Evolutionary conservation across 2,329 filamentous ascomycete genomes (phyloP), one percentile per base, ranked within the genome.

Genomic region (Colletotrichum incanum): DNA sequence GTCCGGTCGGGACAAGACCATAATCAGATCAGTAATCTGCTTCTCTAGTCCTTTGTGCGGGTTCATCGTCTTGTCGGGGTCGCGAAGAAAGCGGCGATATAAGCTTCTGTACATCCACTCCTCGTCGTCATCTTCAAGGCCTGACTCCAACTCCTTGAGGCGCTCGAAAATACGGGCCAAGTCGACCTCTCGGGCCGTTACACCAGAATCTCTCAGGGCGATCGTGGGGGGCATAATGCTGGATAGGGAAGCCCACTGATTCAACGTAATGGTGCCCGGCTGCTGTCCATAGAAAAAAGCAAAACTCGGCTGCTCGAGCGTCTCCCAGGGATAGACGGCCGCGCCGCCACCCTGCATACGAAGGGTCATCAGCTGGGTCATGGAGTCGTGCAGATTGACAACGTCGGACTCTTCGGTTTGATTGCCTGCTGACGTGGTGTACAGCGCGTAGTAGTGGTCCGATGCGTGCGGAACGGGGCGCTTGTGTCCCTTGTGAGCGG

Each of bases 291-390:
- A 92, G 74, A 87, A 89, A 78, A 93, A 93, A 0, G 90, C 86
- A 80, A 91, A 90, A 78, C 91, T 93, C 5, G 93, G 93, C 77
- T 94, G 92, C 78, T 95, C 93, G 34, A 94, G 84, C 1, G 92
- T 92, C 73, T 92, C 89, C 93, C 91, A 94, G 2, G 91, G 92
- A 71, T 84, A 79, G 3, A 79, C 78, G 55, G 88, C 83, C 64
- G 72, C 45, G 5, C 82, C 83, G 0, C 79, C 76, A 4, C 85
- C 84, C 68, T 85, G 82, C 18, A 87, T 81, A 34, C 85, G 83
- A 77, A 90, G 79, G 2, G 87, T 89, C 84, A 89, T 90, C 76
- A 90, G 85, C 79, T 90, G 86, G 11, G 83, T 86, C 88, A 90
- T 90, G 61, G 85, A 80, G 74, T 89, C 85, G 78, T 89, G 87